Conservation (phyloP, 1,284 basidiomycete genomes). For the Sparassis latifolia region DNA sequence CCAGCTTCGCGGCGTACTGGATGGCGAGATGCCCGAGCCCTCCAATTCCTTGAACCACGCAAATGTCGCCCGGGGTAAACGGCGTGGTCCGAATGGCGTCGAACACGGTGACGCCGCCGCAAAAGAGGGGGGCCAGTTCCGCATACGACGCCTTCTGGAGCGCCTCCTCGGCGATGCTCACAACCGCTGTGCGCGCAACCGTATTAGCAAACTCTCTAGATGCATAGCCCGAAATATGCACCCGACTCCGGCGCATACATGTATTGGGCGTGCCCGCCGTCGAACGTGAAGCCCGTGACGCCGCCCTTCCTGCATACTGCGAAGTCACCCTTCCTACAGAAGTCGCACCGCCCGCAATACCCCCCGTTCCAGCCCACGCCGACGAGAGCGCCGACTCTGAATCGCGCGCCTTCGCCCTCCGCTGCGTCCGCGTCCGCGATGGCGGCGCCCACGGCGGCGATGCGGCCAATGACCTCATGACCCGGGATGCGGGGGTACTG, state of each 20-base stretch:
- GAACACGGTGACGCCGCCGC: slow-evolving; percentile 1
- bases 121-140: slow-evolving; percentile 24
- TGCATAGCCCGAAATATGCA: slow-evolving; percentile 13
- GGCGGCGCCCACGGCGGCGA: slow-evolving; percentile 15
- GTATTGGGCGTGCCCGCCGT: slow-evolving; percentile 17
- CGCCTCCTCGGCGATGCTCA: slow-evolving; percentile 23
- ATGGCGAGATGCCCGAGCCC: slow-evolving; percentile 28
- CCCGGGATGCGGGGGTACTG: slow-evolving; percentile 18
- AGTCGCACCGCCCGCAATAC: slow-evolving; percentile 17
- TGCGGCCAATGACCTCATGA: slow-evolving; percentile 22
- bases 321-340: slow-evolving; percentile 17
- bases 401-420: slow-evolving; percentile 5
- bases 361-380: slow-evolving; percentile 24
- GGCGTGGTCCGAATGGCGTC: slow-evolving; percentile 14
- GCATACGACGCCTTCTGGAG: slow-evolving; percentile 9
- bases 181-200: slow-evolving; percentile 28
- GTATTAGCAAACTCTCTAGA: slow-evolving; percentile 29
- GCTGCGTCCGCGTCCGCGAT: neutral
- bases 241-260: slow-evolving; percentile 14
- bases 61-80: slow-evolving; percentile 20
- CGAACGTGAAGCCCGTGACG: slow-evolving; percentile 22
- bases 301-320: slow-evolving; percentile 16
- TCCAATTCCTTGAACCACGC: slow-evolving; percentile 26
- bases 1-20: slow-evolving; percentile 7
- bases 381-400: slow-evolving; percentile 22